Evolutionary conservation across 129 eudicot species (phyloP).

Genomic region (Kitagawia praeruptora): DNA sequence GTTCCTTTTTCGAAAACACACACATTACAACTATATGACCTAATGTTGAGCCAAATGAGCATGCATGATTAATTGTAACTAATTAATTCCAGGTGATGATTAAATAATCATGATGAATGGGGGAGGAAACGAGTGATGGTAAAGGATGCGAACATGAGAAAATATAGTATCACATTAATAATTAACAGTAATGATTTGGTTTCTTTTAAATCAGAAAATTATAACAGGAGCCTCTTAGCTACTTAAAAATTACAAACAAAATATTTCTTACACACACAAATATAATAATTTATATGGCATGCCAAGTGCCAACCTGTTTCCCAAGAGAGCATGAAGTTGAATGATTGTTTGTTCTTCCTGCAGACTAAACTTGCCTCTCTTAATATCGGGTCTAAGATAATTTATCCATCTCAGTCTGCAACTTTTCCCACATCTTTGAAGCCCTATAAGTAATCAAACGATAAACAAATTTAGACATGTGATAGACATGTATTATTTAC

Average conservation of each 20-base stretch:
- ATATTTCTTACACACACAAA: too few species aligned
- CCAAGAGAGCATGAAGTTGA: conserved; percentile 97
- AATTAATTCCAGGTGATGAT: background rate
- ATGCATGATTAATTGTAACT: background rate
- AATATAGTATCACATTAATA: background rate
- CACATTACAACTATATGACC: background rate
- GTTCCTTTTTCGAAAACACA: background rate
- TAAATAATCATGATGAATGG: background rate
- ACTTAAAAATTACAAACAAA: background rate
- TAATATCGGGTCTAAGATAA: conserved; percentile 83
- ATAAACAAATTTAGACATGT: background rate
- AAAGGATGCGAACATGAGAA: background rate
- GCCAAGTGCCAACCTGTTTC: conserved; percentile 53
- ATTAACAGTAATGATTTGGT: background rate
- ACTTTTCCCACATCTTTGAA: conserved; percentile 93
- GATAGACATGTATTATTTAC: too few species aligned
- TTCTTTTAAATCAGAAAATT: background rate
- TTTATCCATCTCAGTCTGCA: conserved; percentile 92
- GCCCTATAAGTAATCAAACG: conserved; percentile 35
- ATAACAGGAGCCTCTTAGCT: background rate
- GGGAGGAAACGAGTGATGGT: background rate
- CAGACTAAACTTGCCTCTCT: conserved; percentile 86
- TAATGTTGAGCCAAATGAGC: background rate
- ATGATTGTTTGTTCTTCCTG: conserved; percentile 94
- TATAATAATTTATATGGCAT: background rate